Base-by-base conservation (phyloP, 2,329 filamentous ascomycete species). In the Cladosporium cucumerinum region DNA sequence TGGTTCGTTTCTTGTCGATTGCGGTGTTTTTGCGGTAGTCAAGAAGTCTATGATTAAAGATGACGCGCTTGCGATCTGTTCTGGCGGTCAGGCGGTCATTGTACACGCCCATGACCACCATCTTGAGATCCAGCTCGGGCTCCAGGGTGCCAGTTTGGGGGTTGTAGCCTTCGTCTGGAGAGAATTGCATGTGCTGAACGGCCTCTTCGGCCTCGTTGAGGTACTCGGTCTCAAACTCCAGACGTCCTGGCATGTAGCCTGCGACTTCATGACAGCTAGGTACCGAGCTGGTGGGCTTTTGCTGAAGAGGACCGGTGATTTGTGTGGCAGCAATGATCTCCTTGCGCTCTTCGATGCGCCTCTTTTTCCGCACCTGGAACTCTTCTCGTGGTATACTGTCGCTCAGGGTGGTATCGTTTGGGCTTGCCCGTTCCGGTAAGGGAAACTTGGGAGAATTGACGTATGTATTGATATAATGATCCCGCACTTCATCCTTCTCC, bases 51-150 rank as follows among this genome's bases (percentile, higher is more conserved):
- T 99, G 95, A 75, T 98, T 93, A 72, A 99, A 98, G 6, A 99
- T 90, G 59, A 98, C 90, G 80, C 95, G 96, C 79, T 99, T 99
- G 54, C 95, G 86, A 73, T 98, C 94, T 7, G 94, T 94, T 70
- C 95, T 88, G 65, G 93, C 90, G 2, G 93, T 97, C 21, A 99
- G 81, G 5, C 93, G 88, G 65, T 90, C 89, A 74, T 99, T 99
- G 82, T 99, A 99, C 59, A 99, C 96, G 69, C 97, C 93, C 88
- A 99, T 97, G 23, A 99, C 93, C 0, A 93, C 97, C 80, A 98
- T 87, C 82, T 99, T 99, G 54, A 99, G 85, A 69, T 97, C 93
- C 85, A 97, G 96, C 77, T 99, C 95, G 0, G 95, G 93, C 72
- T 99, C 95, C 65, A 96, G 82, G 74, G 96, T 89, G 67, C 91